Conservation (phyloP, 257 asterid species). For the Solanum megistacrolobum region DNA sequence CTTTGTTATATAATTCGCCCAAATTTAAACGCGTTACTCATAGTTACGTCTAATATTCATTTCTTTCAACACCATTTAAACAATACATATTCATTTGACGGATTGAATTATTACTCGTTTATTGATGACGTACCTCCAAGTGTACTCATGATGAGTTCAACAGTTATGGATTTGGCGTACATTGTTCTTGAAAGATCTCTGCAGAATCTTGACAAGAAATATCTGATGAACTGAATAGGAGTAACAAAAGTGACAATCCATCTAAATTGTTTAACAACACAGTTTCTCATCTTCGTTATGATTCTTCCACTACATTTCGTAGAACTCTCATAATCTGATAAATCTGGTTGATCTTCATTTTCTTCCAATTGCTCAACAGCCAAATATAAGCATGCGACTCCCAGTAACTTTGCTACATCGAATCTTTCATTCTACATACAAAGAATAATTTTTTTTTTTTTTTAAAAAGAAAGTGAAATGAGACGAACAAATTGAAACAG, state of each 20-base stretch:
- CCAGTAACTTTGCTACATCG: background rate
- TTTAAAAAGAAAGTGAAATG: too few relatives aligned
- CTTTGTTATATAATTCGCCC: background rate
- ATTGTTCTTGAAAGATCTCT: background rate
- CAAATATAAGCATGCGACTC: background rate
- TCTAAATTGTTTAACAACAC: background rate
- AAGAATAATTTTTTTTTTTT: too few relatives aligned
- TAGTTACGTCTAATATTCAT: background rate
- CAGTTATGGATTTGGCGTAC: background rate
- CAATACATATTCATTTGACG: background rate
- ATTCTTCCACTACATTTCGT: background rate
- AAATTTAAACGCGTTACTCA: background rate
- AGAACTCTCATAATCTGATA: background rate
- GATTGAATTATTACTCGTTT: background rate
- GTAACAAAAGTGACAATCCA: background rate
- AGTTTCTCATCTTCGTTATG: background rate
- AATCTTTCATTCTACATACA: background rate
- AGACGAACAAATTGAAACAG: background rate
- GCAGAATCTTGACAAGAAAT: background rate
- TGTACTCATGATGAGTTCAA: background rate
- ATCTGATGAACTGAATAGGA: background rate
- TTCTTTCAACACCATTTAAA: background rate
- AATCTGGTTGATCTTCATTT: background rate
- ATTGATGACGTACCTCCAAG: background rate
- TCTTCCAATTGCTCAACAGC: background rate